phyloP scores from a whole-genome alignment of 148 eudicot species.

The Talinum fruticosum region DNA sequence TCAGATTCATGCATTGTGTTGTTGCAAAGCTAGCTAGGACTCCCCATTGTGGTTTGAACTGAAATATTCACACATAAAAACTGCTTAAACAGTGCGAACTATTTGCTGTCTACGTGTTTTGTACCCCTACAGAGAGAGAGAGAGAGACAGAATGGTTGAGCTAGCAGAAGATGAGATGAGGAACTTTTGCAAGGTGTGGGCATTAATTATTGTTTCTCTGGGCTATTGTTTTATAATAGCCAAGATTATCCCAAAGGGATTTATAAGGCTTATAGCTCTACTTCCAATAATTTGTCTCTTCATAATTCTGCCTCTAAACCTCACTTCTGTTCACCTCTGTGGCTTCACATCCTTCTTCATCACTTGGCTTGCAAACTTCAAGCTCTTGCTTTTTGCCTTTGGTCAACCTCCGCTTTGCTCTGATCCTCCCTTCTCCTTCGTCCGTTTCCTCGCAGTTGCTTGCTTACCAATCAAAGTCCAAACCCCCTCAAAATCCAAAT shows the following conservation, averaged over 20 bases:
- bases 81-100: not conserved
- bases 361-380: constrained; percentile 52
- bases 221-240: constrained; percentile 31
- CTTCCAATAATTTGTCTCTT: constrained; percentile 34
- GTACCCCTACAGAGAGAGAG: not conserved
- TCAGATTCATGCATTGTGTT: not conserved
- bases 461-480: constrained; percentile 33
- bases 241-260: constrained; percentile 32
- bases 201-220: constrained; percentile 25
- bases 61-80: not conserved
- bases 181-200: constrained; percentile 40
- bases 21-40: not conserved
- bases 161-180: constrained; percentile 45
- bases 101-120: not conserved
- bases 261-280: constrained; percentile 26
- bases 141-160: constrained; percentile 19
- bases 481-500: not conserved
- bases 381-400: constrained; percentile 47
- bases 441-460: constrained; percentile 31
- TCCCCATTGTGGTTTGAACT: not conserved
- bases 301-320: constrained; percentile 34
- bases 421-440: constrained; percentile 28
- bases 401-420: constrained; percentile 36
- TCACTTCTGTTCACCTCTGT: constrained; percentile 38
- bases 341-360: constrained; percentile 44